These are phyloP conservation scores for Cucurbita ficifolia DNA, from an alignment of 306 rosid species.

Conservation along the genomic window DNA sequence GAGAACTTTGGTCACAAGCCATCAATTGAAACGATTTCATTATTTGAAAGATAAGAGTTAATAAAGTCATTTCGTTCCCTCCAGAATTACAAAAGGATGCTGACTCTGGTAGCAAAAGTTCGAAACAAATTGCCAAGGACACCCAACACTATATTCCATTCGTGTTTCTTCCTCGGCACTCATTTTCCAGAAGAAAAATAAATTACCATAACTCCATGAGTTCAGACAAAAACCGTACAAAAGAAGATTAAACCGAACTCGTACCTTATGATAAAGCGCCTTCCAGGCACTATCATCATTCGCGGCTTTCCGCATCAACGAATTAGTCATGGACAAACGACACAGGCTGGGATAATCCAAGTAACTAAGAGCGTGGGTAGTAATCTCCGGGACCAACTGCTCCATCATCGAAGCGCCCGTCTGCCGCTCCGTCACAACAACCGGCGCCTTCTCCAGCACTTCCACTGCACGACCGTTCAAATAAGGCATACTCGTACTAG, in stretches of 20 bases:
- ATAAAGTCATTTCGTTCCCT: not conserved
- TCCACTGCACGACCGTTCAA: constrained; percentile 45
- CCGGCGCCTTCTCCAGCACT: constrained; percentile 30
- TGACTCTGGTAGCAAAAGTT: not conserved
- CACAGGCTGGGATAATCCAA: constrained; percentile 91
- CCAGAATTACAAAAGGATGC: not conserved
- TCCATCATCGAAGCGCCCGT: constrained; percentile 96
- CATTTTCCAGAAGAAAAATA: not conserved
- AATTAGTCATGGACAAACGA: constrained; percentile 92
- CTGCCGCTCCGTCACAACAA: constrained; percentile 33
- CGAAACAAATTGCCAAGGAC: not conserved
- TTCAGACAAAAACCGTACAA: not conserved
- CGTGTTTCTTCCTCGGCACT: not conserved
- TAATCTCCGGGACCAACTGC: constrained; percentile 96
- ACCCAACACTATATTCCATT: not conserved
- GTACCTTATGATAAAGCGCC: constrained; percentile 89
- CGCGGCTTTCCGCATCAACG: constrained; percentile 89
- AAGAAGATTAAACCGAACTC: not conserved
- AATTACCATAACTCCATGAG: not conserved
- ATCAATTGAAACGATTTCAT: not conserved
- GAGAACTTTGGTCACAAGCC: not conserved
- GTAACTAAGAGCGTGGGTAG: constrained; percentile 91
- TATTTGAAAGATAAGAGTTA: not conserved
- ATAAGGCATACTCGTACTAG: constrained; percentile 18
- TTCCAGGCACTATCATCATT: constrained; percentile 98